Base-by-base conservation (phyloP, 2,329 filamentous ascomycete species). In the Xylariales sp. region DNA sequence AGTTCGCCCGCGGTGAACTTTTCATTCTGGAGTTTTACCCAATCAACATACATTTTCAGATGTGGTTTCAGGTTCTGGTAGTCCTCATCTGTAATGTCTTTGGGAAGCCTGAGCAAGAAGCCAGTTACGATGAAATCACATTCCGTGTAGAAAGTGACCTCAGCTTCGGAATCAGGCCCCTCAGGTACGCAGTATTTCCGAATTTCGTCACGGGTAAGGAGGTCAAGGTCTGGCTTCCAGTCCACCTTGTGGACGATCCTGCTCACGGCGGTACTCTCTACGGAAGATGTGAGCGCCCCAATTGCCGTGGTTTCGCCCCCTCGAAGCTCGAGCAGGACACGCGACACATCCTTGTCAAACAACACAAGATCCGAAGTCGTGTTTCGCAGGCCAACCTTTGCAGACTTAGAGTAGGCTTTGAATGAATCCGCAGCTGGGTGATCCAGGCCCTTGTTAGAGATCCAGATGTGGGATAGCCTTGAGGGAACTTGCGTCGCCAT, bases 221-320 rank as follows among this genome's bases (percentile, higher is more conserved):
- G 29, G 46, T 58, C 60, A 15, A 65, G 45, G 35, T 65, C 59
- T 1, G 62, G 62, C 41, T 60, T 60, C 62, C 62, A 66, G 18
- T 60, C 55, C 21, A 63, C 42, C 6, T 43, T 51, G 33, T 65
- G 51, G 8, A 65, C 40, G 29, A 65, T 40, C 30, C 57, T 60
- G 37, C 51, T 49, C 2, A 39, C 34, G 13, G 23, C 49, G 14
- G 29, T 29, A 17, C 30, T 16, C n/a, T 46, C 30, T 5, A 38
- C 29, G 6, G 33, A 32, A 8, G 48, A 41, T 4, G 40, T 37
- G 2, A 43, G 44, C 32, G 43, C 49, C 2, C 55, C 51, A 3
- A 63, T 47, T 5, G 52, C 41, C 6, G 53, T 45, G 6, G 50
- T 56, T 6, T 51, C 35, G 5, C 53, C 28, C 23, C 46, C 50